These are phyloP conservation scores for Aspergillus aculeatus DNA, from an alignment of 2,329 filamentous ascomycete species.

Conservation along the genomic window DNA sequence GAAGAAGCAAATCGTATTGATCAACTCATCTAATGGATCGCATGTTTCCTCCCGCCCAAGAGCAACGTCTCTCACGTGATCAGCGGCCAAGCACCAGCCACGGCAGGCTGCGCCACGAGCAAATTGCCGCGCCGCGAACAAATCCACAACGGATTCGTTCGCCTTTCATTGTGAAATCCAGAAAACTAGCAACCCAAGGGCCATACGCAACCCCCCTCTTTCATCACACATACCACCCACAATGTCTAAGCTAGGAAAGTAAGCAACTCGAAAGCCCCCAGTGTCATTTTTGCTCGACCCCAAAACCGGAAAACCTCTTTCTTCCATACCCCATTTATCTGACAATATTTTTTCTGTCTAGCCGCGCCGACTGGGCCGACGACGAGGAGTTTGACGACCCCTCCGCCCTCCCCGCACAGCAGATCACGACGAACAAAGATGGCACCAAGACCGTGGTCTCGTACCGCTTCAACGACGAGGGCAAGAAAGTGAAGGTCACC, in stretches of 20 bases:
- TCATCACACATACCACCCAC: constrained; percentile 28
- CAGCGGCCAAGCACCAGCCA: constrained; percentile 27
- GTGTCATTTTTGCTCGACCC: not conserved
- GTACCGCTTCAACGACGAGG: constrained; percentile 85
- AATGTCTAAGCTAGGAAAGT: constrained; percentile 51
- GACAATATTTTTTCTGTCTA: constrained; percentile 26
- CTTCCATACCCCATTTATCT: not conserved
- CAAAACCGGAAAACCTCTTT: no score
- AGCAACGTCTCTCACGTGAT: constrained; percentile 15
- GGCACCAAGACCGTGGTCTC: constrained; percentile 94
- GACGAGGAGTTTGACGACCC: constrained; percentile 83
- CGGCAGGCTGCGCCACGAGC: constrained; percentile 33
- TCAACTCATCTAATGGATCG: not conserved
- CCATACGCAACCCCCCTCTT: constrained; percentile 19
- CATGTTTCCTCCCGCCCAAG: no score
- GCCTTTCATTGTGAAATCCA: constrained; percentile 40
- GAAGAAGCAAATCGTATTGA: no score
- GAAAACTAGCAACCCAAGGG: constrained; percentile 35
- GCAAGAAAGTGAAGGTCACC: constrained; percentile 95
- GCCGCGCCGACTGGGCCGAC: constrained; percentile 87
- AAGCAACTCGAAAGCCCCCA: constrained; percentile 22
- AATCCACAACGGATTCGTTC: constrained; percentile 45
- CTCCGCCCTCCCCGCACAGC: constrained; percentile 76
- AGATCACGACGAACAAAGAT: constrained; percentile 95
- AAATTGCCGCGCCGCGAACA: constrained; percentile 32